phyloP scores from a whole-genome alignment of 305 asterid species.

The Nicotiana rustica region DNA sequence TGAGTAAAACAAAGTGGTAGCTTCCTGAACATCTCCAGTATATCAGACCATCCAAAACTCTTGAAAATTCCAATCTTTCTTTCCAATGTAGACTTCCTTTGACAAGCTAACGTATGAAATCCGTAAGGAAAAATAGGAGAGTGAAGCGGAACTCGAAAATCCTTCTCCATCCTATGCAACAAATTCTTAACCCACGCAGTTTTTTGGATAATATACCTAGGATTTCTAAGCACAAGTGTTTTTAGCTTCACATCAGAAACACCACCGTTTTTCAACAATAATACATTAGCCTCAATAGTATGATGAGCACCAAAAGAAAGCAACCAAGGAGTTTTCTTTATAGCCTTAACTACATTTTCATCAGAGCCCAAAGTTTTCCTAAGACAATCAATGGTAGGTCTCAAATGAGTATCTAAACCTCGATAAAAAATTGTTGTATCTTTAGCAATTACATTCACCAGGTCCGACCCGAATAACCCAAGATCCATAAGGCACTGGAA shows the following conservation, averaged over 20 bases:
- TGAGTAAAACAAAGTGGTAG: constrained; percentile 2
- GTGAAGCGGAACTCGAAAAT: constrained; percentile 27
- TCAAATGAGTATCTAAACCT: constrained; percentile 31
- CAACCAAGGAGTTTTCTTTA: constrained; percentile 25
- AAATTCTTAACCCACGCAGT: constrained; percentile 33
- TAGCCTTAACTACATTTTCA: constrained; percentile 27
- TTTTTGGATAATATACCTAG: neutral
- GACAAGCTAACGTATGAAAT: neutral
- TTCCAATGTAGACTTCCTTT: neutral
- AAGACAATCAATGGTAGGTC: constrained; percentile 31
- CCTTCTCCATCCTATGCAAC: constrained; percentile 32
- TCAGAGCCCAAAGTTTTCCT: constrained; percentile 33
- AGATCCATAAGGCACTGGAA: constrained; percentile 32
- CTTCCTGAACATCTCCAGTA: constrained; percentile 7
- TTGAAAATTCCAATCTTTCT: constrained; percentile 31
- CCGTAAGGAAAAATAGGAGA: constrained; percentile 32
- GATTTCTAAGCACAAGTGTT: neutral
- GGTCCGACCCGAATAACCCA: constrained; percentile 28
- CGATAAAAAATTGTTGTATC: constrained; percentile 7
- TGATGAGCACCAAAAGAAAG: neutral
- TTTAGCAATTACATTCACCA: neutral
- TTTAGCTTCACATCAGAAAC: constrained; percentile 20
- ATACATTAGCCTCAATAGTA: constrained; percentile 1
- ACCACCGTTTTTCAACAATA: constrained; percentile 30
- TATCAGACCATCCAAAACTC: constrained; percentile 37